Evolutionary conservation across 164 flowering plant genomes (phyloP).

Genomic region (Pachysandra terminalis): DNA sequence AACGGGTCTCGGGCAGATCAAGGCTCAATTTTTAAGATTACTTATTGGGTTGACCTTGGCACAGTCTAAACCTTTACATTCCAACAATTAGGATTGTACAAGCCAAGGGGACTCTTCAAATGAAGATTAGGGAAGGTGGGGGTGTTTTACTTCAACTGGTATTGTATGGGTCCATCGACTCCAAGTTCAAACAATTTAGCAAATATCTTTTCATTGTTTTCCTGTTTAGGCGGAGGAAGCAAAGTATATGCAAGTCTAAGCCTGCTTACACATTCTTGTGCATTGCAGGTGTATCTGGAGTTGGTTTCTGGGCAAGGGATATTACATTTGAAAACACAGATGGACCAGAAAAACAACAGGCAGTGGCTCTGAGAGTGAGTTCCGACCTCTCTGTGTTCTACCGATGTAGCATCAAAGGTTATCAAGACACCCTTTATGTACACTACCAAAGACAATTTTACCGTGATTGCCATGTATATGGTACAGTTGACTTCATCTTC

Average conservation of each 20-base stretch:
- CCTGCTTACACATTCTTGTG: no score
- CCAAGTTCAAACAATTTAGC: no score
- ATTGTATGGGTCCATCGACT: no score
- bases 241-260: no score
- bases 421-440: conserved; percentile 58
- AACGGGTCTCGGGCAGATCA: no score
- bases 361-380: conserved; percentile 48
- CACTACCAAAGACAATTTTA: conserved; percentile 58
- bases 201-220: not conserved
- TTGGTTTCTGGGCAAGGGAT: conserved; percentile 71
- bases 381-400: conserved; percentile 52
- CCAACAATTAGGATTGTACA: no score
- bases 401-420: conserved; percentile 55
- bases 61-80: no score
- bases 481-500: conserved; percentile 65
- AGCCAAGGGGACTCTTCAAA: no score
- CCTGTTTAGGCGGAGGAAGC: conserved; percentile 1
- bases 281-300: conserved; percentile 50
- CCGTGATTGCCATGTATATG: conserved; percentile 57
- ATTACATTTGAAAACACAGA: conserved; percentile 78
- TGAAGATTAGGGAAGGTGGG: no score
- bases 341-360: conserved; percentile 55
- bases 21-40: no score
- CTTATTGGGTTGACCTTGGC: no score
- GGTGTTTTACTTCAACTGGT: no score